Base-by-base conservation (phyloP, 2,329 filamentous ascomycete genomes). In the Pyrenochaeta sp. region DNA sequence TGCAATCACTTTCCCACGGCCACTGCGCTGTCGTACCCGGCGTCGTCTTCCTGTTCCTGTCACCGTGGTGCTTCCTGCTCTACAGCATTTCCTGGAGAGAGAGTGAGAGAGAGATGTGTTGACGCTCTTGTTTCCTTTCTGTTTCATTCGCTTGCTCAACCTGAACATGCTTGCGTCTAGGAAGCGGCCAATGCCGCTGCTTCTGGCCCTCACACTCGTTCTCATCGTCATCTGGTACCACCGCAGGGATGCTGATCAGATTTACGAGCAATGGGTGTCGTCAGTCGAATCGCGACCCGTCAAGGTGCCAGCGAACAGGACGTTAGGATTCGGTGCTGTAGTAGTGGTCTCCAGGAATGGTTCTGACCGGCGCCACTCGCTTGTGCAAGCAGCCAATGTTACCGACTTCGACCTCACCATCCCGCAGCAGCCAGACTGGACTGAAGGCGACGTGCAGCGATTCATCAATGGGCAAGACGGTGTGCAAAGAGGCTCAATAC, bases 331-430 rank as follows among this genome's bases (percentile, higher is more conserved):
- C 56, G 79, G 79, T 48, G 73, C 77, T 25, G 68, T 81, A 36
- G 66, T 78, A 22, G 79, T 76, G 40, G 79, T 81, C 32, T 81
- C 79, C 19, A 76, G 75, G 49, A 66, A 74, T 1, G 72, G 65
- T 42, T 81, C 79, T 9, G 64, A 74, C 7, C 75, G 79, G n/a
- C 75, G 78, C 39, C 72, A 76, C 39, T 64, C 75, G 37, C 74
- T 81, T 28, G 58, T 80, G 28, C 74, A 80, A 48, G 76, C 77
- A 43, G 75, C 78, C 52, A 80, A 80, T 52, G 73, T 80, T 40
- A 80, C 79, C 56, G 72, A 76, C 37, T 67, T 81, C 50, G 72
- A 80, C 52, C 71, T 81, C 55, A 79, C 74, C 48, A 79, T 81
- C 40, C 79, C 79, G 2, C 42, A 62, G 12, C 79, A 81, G 61